Evolutionary conservation across 2,329 filamentous ascomycete species (phyloP), one percentile per base, ranked within the genome.

Genomic region (Ophiostoma sp.): DNA sequence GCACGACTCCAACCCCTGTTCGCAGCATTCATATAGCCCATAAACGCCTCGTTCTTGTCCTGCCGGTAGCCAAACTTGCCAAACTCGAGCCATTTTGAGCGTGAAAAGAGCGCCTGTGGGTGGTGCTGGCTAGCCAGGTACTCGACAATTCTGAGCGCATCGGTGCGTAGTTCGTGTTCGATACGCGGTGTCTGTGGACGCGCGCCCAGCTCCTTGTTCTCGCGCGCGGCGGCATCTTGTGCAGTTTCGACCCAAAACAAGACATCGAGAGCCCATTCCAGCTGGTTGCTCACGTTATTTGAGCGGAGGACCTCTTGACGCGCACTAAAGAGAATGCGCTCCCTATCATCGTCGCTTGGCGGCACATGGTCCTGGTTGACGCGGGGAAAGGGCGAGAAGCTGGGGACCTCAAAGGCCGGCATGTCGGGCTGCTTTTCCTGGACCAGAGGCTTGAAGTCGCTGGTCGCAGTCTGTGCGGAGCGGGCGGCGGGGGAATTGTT

Each of bases 61-160:
- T 93, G 85, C 36, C 93, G 88, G 79, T 90, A 89, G 54, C 93
- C 93, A 77, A 97, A 98, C 77, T 97, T 96, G 75, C 95, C 95
- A 83, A 98, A 99, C 78, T 99, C 95, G 68, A 96, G 84, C 95
- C 95, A 99, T 85, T 96, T 97, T 72, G 93, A 92, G 76, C 89
- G 89, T 83, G 98, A 92, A 78, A 98, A 99, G 74, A 96, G 88
- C 33, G 95, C 95, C 77, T 95, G 93, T 33, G 95, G 95, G 76
- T 99, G 95, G 73, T 90, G 88, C 79, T 99, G 95, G 68, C 94
- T 90, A 33, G 94, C 91, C 48, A 99, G 83, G 78, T 97, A 97
- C 70, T 86, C 87, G 75, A 97, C 90, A 72, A 99, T 95, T 77
- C 94, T 97, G 81, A 97, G 86, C 41, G 95, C 93, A 78, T 99